Evolutionary conservation across 257 asterid genomes (phyloP).

Genomic region (Przewalskia tangutica): DNA sequence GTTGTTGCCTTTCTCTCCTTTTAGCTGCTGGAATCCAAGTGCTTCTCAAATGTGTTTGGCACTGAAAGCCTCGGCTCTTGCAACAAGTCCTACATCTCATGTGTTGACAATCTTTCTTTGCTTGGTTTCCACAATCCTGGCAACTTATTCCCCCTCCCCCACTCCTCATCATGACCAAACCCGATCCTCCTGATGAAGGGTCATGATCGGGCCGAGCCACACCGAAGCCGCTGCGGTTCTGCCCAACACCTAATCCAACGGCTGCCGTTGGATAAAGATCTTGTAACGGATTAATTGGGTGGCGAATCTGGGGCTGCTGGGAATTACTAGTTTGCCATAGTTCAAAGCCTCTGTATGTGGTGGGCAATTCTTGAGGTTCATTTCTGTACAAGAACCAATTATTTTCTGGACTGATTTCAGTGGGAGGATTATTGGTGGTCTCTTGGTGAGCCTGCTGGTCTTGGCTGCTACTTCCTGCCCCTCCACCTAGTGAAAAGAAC

Average conservation of each 20-base stretch:
- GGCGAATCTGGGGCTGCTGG: constrained; percentile 15
- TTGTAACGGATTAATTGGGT: constrained; percentile 36
- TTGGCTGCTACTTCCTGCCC: background rate
- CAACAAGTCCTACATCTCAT: constrained; percentile 95
- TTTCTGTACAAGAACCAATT: constrained; percentile 61
- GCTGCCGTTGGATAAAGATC: constrained; percentile 51
- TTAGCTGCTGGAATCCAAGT: constrained; percentile 93
- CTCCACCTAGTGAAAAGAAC: constrained; percentile 77
- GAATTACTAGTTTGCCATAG: constrained; percentile 52
- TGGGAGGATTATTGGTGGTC: constrained; percentile 21
- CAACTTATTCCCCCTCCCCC: constrained; percentile 65
- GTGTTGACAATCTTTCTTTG: constrained; percentile 71
- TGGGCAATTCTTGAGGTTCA: constrained; percentile 25
- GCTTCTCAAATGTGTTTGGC: constrained; percentile 71
- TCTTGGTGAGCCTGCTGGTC: constrained; percentile 20
- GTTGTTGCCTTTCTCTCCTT: constrained; percentile 69
- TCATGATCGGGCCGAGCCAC: constrained; percentile 29
- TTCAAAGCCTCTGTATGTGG: constrained; percentile 65
- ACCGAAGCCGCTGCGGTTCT: constrained; percentile 18
- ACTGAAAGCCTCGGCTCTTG: constrained; percentile 72
- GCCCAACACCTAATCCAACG: constrained; percentile 44
- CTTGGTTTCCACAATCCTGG: constrained; percentile 87
- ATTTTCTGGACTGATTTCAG: constrained; percentile 47
- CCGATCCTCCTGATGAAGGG: constrained; percentile 30
- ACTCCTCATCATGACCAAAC: constrained; percentile 55